A percentile compares a stretch with the other conserved stretches of the same genome.
Evolutionary conservation across 1,284 basidiomycete genomes (phyloP).

Genomic region (Laetiporus sulphureus): DNA sequence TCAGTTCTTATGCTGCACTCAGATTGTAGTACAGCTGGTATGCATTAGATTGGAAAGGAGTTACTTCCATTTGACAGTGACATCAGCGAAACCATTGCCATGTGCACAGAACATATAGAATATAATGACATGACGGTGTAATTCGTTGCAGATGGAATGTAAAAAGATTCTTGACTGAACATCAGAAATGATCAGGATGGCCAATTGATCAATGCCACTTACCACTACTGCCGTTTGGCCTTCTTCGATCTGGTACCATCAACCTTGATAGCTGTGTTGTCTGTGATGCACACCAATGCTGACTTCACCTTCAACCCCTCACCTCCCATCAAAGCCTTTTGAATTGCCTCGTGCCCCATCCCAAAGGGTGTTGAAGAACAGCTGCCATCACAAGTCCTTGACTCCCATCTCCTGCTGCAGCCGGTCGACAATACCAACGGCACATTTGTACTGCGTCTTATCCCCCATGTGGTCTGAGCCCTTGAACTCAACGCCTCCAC

Average conservation of each 20-base stretch:
- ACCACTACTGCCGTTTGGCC: slow-evolving; percentile 58
- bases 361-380: slow-evolving; percentile 82
- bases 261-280: slow-evolving; percentile 83
- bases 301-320: slow-evolving; percentile 65
- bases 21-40: no score
- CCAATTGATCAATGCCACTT: no score
- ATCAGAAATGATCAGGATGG: no score
- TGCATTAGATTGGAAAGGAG: no score
- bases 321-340: slow-evolving; percentile 62
- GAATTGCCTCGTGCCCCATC: slow-evolving; percentile 75
- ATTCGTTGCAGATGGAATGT: no score
- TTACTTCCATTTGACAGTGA: no score
- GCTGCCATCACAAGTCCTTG: slow-evolving; percentile 37
- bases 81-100: no score
- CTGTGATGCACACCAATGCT: slow-evolving; percentile 63
- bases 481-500: slow-evolving; percentile 72
- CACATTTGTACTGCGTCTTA: slow-evolving; percentile 87
- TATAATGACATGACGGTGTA: no score
- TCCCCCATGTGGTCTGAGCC: slow-evolving; percentile 66
- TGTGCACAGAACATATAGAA: no score
- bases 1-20: no score
- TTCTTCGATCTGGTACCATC: slow-evolving; percentile 84
- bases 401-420: slow-evolving; percentile 39
- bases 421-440: slow-evolving; percentile 62
- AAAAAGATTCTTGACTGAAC: no score